Base-by-base conservation (phyloP, 768 basidiomycete species). In the Hygrophoropsis aurantiaca region DNA sequence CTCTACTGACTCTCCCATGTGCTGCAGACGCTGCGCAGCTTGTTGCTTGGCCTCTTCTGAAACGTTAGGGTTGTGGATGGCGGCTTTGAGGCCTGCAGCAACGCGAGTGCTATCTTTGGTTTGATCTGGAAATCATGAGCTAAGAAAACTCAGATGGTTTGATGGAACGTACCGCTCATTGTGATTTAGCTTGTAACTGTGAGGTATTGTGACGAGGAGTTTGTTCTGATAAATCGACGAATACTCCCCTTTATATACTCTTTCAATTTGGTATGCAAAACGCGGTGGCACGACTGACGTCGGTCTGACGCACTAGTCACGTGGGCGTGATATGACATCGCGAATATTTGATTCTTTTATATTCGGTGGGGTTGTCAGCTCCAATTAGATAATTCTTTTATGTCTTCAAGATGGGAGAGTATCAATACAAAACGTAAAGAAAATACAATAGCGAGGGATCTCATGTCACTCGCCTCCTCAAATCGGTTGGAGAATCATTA, bases 1-100 rank as follows among this genome's bases (percentile, higher is more conserved):
- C 11, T 58, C 59, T 5, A 48, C 44, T 10, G 49, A 53, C 36
- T 64, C 49, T 18, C 62, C 66, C 67, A 77, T 66, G 15, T 65
- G 51, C 35, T 74, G 66, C n/a, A 85, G 71, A 10, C 69, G 67
- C 37, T 75, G 62, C 9, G 55, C 55, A 6, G 81, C 83, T 15
- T 70, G 68, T 36, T 67, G 61, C 57, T 81, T 81, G 0, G 81
- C 82, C 49, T 76, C 75, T 1, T 71, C 67, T 4, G 79, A 81
- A 36, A 82, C 78, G 42, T 77, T 70, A 10, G 80, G 81, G 57
- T 84, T 83, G 57, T 74, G 67, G 5, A 82, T 68, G 9, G 80
- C 69, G n/a, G 81, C 80, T 56, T 81, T 82, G 44, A 79, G 64
- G 25, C 82, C 82, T 2, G 76, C 78, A 20, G 73, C 72, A 39